Base-by-base conservation (phyloP, 805 yeast species). In the Metschnikowia reukaufii region DNA sequence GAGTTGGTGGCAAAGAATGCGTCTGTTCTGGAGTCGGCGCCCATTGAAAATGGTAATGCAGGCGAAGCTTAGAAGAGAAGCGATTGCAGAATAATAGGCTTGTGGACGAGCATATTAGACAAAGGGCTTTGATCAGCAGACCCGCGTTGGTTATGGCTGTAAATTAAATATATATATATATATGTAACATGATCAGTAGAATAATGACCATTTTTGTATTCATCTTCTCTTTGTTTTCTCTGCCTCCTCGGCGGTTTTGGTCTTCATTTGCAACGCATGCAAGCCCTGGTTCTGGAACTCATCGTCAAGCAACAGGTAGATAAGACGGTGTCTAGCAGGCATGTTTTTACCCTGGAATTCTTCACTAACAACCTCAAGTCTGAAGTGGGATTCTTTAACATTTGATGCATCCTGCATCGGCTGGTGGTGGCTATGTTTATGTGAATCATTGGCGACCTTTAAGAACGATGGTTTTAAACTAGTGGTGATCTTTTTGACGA, bases 1-100 rank as follows among this genome's bases (percentile, higher is more conserved):
- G 97, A 91, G 64, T 74, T 94, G 57, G 92, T 86, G 39, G 88
- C 96, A 10, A 84, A 82, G 67, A 86, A 85, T 62, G 95, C 92
- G 15, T 76, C 86, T 18, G 88, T 77, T 12, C 88, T 82, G 64
- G 87, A 83, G 51, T 62, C 63, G 6, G 51, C 36, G 9, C 48
- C 21, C 29, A 15, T 23, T 20, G 47, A 44, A n/a, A 41, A 45
- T 23, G 49, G 45, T 21, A 10, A 10, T 25, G 2, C 25, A 13
- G 36, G 21, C 16, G 41, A 40, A 16, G 41, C 33, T 23, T 36
- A 36, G 15, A 23, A 6, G 17, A 32, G 36, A 13, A 25, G 46
- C 13, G 19, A 13, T 15, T 15, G 39, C 31, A 10, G n/a, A n/a
- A n/a, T 29, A 21, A 42, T 20, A 29, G 17, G 13, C 20, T 21